Evolutionary conservation across 176 grass and related monocot species (phyloP), one percentile per base, ranked within the genome.

Genomic region (Eremochloa ophiuroides): DNA sequence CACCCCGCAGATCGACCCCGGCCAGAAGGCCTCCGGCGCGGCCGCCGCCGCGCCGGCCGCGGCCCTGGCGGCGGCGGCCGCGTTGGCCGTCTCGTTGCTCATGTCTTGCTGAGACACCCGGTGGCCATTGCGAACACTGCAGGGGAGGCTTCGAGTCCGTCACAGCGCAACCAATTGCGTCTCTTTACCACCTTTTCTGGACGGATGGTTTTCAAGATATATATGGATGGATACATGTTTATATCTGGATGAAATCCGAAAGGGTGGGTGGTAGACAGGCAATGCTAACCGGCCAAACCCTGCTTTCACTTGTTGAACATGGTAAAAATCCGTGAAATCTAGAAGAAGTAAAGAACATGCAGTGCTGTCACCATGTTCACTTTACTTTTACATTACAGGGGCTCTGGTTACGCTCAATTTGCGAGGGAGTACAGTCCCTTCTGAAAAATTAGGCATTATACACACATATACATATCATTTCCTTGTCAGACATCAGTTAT

Each of bases 1-100:
- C 62, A 69, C 76, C 23, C 84, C 84, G 78, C 77, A 80, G 68
- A 25, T 80, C 60, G 16, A 83, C 41, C 76, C 87, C 9, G 84
- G 48, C 10, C 26, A 84, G 60, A 20, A 17, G 39, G 81, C 48
- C 48, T 10, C 77, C 18, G 20, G 31, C 50, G 53, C 46, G 10
- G 10, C 23, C 12, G 0, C 31, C 7, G 27, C 23, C 38, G 26
- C 76, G 8, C 26, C 78, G n/a, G 69, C 68, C 0, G 73, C 35
- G 2, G 43, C 74, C 3, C 29, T 6, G 30, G 16, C 61, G 34
- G 16, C 61, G 34, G 34, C 34, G 61, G 75, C 51, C 1, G 66
- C 40, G 0, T 5, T 69, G 39, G 60, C 72, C 17, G 9, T 80
- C 9, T 35, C 30, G 34, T 59, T 72, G 46, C 12, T 88, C 5